Percentiles rank a stretch among this genome's conserved stretches.
phyloP scores from a whole-genome alignment of 306 rosid genomes.

The Carpinus fangiana region DNA sequence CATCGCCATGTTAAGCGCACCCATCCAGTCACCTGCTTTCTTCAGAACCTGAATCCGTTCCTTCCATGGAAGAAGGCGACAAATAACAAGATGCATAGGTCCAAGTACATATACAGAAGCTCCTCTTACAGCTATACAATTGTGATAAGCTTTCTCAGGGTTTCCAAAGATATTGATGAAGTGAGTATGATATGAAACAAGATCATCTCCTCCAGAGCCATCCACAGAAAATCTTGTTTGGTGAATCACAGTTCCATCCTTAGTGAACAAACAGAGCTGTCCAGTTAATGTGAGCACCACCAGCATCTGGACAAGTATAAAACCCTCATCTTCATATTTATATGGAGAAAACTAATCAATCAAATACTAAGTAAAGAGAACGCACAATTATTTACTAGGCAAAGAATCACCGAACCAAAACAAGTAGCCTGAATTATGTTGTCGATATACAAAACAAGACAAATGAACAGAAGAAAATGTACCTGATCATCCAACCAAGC shows the following conservation, averaged over 20 bases:
- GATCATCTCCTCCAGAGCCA: constrained; percentile 74
- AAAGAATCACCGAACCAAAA: constrained; percentile 16
- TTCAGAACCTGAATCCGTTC: constrained; percentile 83
- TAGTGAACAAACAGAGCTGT: constrained; percentile 76
- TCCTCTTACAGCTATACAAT: constrained; percentile 83
- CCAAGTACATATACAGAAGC: constrained; percentile 91
- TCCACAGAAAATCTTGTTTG: constrained; percentile 77
- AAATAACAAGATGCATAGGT: constrained; percentile 72
- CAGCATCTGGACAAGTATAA: constrained; percentile 71
- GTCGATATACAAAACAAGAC: constrained; percentile 18
- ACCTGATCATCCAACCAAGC: constrained; percentile 99
- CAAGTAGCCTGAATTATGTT: constrained; percentile 13
- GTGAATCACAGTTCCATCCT: constrained; percentile 91
- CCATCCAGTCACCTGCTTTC: constrained; percentile 99
- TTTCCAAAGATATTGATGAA: constrained; percentile 75
- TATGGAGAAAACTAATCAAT: constrained; percentile 20
- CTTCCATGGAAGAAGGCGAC: constrained; percentile 98
- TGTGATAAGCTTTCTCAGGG: constrained; percentile 95
- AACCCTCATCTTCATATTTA: constrained; percentile 20
- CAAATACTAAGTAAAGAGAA: constrained; percentile 27
- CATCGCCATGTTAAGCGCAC: constrained; percentile 93
- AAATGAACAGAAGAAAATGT: neutral
- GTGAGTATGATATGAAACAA: constrained; percentile 80
- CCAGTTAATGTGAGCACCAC: constrained; percentile 78
- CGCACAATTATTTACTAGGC: neutral